Conservation (phyloP, 768 basidiomycete genomes). For the Melanogaster broomeanus region DNA sequence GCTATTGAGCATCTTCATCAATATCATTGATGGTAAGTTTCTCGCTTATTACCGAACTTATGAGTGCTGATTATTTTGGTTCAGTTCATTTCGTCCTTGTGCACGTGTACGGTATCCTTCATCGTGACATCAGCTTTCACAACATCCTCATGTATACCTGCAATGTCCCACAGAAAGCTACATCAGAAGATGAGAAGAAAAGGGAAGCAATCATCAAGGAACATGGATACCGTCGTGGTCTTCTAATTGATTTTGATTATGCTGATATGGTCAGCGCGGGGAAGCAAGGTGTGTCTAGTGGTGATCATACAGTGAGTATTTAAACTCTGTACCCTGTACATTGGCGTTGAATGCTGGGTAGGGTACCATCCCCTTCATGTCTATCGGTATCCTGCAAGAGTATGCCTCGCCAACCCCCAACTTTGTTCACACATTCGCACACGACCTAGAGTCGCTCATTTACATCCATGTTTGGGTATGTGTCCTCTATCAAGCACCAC, state of each 20-base stretch:
- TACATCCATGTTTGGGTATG: constrained; percentile 6
- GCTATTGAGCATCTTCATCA: background rate
- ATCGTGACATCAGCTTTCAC: background rate
- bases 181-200: background rate
- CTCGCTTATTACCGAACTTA: background rate
- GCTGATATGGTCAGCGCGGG: background rate
- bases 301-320: constrained; percentile 2
- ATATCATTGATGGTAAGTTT: background rate
- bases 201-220: background rate
- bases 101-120: background rate
- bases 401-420: background rate
- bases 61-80: background rate
- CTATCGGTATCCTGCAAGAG: background rate
- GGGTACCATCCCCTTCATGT: constrained; percentile 7
- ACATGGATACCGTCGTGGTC: background rate
- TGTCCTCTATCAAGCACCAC: too few relatives aligned
- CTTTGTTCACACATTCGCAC: background rate
- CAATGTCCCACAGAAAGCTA: background rate
- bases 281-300: background rate
- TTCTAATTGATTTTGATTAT: constrained; percentile 4
- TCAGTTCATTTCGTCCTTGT: constrained; percentile 1
- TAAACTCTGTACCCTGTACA: too few relatives aligned
- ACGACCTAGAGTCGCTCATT: constrained; percentile 4
- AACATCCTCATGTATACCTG: background rate
- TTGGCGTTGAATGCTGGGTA: background rate